Conservation (phyloP, 345 rosid genomes). For the Hibiscus mutabilis region DNA sequence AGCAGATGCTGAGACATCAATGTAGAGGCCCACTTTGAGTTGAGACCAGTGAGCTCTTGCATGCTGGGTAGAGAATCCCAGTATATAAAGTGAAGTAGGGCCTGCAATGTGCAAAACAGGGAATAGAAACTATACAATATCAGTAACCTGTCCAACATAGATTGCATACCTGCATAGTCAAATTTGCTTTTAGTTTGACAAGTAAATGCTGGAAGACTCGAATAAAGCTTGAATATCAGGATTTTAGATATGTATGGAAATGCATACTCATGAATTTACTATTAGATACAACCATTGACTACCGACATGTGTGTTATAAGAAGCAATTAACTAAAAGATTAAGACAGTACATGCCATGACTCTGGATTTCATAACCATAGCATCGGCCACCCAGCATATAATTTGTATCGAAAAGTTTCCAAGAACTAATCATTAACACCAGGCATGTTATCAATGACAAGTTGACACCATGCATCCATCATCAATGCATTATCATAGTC, state of each 20-base stretch:
- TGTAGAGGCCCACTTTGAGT: slow-evolving; percentile 51
- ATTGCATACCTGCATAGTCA: neutral
- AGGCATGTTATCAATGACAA: neutral
- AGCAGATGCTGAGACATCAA: slow-evolving; percentile 69
- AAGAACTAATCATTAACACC: neutral
- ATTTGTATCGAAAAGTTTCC: neutral
- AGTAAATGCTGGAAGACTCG: neutral
- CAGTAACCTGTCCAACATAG: neutral
- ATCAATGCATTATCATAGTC: neutral
- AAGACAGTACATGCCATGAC: neutral
- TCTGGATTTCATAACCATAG: neutral
- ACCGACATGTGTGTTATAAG: neutral
- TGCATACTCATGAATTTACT: neutral
- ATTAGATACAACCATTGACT: neutral
- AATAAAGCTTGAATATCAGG: neutral
- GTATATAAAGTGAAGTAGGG: slow-evolving; percentile 55
- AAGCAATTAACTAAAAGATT: neutral
- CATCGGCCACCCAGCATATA: neutral
- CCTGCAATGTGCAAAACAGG: slow-evolving; percentile 30
- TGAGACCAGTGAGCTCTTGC: slow-evolving; percentile 56
- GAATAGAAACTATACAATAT: neutral
- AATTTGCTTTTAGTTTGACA: neutral
- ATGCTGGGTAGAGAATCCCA: slow-evolving; percentile 51
- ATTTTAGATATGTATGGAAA: neutral
- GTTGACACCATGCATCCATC: neutral